These are phyloP conservation scores for Sporothrix protearum DNA, from an alignment of 2,329 filamentous ascomycete genomes.

Conservation along the genomic window DNA sequence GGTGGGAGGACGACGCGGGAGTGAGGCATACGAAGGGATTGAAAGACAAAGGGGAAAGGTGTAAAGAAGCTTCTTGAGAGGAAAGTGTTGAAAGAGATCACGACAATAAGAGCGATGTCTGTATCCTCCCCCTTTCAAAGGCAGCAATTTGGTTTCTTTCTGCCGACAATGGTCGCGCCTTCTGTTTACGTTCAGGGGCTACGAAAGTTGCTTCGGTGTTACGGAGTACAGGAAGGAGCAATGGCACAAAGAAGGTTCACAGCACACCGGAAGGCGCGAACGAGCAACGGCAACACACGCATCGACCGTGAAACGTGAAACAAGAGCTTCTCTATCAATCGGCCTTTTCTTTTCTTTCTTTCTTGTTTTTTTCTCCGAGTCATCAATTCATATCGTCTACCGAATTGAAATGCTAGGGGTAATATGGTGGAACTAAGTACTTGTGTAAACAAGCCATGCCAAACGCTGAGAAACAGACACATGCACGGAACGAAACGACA, in stretches of 20 bases:
- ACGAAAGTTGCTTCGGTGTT: neutral
- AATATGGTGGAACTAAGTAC: neutral
- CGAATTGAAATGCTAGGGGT: neutral
- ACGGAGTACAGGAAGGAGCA: neutral
- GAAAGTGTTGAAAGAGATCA: neutral
- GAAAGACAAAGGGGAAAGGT: neutral
- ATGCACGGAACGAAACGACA: neutral
- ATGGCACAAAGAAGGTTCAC: neutral
- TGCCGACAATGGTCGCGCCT: neutral
- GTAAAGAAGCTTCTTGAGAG: neutral
- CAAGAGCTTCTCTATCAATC: neutral
- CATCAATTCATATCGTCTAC: constrained; percentile 7
- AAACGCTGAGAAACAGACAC: neutral
- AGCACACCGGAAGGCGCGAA: neutral
- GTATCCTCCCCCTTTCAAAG: neutral
- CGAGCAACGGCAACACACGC: neutral
- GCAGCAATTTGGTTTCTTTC: neutral
- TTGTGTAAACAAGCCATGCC: constrained; percentile 12
- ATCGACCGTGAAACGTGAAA: neutral
- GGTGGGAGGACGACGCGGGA: neutral
- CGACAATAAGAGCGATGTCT: neutral
- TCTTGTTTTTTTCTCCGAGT: neutral
- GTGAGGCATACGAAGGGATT: neutral
- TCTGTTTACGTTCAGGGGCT: neutral
- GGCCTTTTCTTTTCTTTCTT: neutral